Percentiles rank a stretch among this genome's conserved stretches.
phyloP scores from a whole-genome alignment of 1,139 yeast species.

The Chernovozyma sophiae-reginae region DNA sequence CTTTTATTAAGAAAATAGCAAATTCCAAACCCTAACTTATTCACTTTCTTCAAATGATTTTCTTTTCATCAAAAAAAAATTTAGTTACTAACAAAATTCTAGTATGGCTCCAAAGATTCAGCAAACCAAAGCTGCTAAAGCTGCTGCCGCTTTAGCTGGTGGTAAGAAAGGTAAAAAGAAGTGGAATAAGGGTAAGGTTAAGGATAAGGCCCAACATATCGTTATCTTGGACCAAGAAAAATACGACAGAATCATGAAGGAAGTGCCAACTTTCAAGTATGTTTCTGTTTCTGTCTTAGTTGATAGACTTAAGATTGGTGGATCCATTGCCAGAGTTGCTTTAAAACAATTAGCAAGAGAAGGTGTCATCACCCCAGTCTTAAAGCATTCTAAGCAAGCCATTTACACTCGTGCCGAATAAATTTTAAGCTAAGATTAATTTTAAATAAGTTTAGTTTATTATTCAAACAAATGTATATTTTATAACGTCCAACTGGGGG shows the following conservation, averaged over 20 bases:
- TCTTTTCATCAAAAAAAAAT: conserved; percentile 1
- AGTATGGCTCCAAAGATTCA: conserved; percentile 99
- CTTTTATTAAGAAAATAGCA: too few species aligned
- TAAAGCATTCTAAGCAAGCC: conserved; percentile 94
- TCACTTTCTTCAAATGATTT: too few species aligned
- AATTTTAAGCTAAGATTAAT: conserved; percentile 10
- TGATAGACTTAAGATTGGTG: conserved; percentile 99
- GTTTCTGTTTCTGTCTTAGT: conserved; percentile 97
- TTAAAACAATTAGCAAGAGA: conserved; percentile 92
- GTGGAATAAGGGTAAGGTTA: conserved; percentile 99
- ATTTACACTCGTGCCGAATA: conserved; percentile 81
- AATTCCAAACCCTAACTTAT: too few species aligned
- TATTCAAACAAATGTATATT: conserved; percentile 8
- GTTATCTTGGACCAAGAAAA: conserved; percentile 97
- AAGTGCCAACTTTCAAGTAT: conserved; percentile 98
- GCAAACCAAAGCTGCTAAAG: conserved; percentile 99
- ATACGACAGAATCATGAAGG: conserved; percentile 99
- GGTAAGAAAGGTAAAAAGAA: conserved; percentile 99
- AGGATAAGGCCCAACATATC: conserved; percentile 99
- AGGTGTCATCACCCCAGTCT: conserved; percentile 93
- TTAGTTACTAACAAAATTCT: conserved; percentile 38
- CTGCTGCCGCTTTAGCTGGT: conserved; percentile 99
- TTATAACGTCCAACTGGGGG: conserved; percentile 1
- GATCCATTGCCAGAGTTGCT: conserved; percentile 98
- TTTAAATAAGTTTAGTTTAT: conserved; percentile 1